These are phyloP conservation scores for Zangia roseola DNA, from an alignment of 768 basidiomycete genomes.

Conservation along the genomic window DNA sequence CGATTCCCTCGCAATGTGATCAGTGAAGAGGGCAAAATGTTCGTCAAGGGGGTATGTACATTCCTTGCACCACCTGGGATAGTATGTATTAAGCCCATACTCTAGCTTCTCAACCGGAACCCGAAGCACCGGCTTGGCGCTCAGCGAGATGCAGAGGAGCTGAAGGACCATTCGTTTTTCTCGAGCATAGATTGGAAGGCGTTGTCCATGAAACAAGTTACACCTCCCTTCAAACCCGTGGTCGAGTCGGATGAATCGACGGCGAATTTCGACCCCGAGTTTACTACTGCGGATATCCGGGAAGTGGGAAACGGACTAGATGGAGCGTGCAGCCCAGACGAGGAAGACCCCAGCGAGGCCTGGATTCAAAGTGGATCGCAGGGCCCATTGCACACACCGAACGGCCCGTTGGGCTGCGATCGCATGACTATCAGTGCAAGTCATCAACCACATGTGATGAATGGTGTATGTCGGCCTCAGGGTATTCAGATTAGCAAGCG, in stretches of 20 bases:
- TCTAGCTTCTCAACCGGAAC: constrained; percentile 93
- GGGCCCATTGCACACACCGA: constrained; percentile 54
- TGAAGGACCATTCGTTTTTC: constrained; percentile 97
- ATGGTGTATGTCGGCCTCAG: constrained; percentile 20
- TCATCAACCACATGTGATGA: constrained; percentile 17
- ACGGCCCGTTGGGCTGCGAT: constrained; percentile 76
- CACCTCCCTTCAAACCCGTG: constrained; percentile 96
- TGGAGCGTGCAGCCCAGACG: constrained; percentile 43
- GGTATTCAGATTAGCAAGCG: constrained; percentile 53
- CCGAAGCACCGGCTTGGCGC: constrained; percentile 97
- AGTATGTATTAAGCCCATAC: constrained; percentile 13
- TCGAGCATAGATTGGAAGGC: constrained; percentile 88
- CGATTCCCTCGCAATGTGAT: constrained; percentile 97
- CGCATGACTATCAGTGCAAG: constrained; percentile 17
- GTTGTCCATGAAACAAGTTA: constrained; percentile 82
- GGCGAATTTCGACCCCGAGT: constrained; percentile 98
- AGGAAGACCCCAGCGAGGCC: constrained; percentile 69
- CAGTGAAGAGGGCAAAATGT: constrained; percentile 96
- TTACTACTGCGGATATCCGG: constrained; percentile 87
- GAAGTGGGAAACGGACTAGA: constrained; percentile 60
- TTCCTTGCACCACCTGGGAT: constrained; percentile 7
- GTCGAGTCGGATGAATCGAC: constrained; percentile 98
- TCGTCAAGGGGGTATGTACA: constrained; percentile 90
- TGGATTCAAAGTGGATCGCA: constrained; percentile 39
- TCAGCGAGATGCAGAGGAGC: constrained; percentile 83